phyloP scores from a whole-genome alignment of 495 filamentous ascomycete species.

The Penicillium canariense region DNA sequence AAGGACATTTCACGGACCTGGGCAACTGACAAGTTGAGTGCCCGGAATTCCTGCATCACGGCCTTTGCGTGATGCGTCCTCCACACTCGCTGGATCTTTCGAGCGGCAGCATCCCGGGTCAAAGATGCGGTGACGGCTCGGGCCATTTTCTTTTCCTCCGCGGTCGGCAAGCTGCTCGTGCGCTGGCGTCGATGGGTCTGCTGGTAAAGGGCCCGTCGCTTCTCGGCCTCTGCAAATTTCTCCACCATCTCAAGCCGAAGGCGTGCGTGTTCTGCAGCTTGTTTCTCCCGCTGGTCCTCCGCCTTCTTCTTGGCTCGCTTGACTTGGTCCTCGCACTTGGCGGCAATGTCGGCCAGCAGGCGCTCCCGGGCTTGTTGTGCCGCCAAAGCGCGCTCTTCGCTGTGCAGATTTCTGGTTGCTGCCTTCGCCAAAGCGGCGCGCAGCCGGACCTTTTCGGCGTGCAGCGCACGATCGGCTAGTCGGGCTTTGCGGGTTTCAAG shows the following conservation, averaged over 20 bases:
- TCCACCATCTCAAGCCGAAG: slow-evolving; percentile 80
- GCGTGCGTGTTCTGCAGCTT: slow-evolving; percentile 79
- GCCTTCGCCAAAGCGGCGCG: slow-evolving; percentile 84
- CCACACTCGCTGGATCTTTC: slow-evolving; percentile 77
- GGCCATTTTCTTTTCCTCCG: slow-evolving; percentile 54
- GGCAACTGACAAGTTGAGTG: slow-evolving; percentile 71
- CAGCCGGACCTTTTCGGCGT: slow-evolving; percentile 95
- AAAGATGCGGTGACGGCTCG: slow-evolving; percentile 42
- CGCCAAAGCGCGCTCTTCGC: slow-evolving; percentile 83
- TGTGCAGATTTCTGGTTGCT: slow-evolving; percentile 58
- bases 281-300: slow-evolving; percentile 85
- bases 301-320: slow-evolving; percentile 90
- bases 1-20: slow-evolving; percentile 72
- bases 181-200: slow-evolving; percentile 58
- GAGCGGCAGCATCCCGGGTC: slow-evolving; percentile 64
- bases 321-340: slow-evolving; percentile 92
- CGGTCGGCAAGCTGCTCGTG: slow-evolving; percentile 60
- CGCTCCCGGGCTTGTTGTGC: slow-evolving; percentile 88
- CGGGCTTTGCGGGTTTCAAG: slow-evolving; percentile 90
- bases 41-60: slow-evolving; percentile 62
- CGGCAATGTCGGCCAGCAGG: slow-evolving; percentile 88
- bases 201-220: slow-evolving; percentile 57
- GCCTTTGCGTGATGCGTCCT: slow-evolving; percentile 57
- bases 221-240: slow-evolving; percentile 83
- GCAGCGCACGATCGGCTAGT: slow-evolving; percentile 86